Conservation (phyloP, 768 basidiomycete genomes). For the Boletus huronensis region DNA sequence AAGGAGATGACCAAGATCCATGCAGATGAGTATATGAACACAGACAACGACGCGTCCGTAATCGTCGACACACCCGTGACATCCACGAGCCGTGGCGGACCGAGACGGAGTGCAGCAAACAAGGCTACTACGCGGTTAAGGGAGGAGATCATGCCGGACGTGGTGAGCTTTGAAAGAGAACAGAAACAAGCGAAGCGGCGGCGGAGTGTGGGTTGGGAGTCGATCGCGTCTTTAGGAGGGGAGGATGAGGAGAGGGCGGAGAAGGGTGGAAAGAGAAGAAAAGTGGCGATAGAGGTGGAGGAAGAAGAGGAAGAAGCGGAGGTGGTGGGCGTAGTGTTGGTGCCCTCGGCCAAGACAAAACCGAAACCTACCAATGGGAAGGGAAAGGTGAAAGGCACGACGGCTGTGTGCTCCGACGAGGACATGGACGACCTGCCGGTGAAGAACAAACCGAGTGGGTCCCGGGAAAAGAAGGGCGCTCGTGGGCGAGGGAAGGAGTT, state of each 20-base stretch:
- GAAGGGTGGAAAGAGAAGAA: constrained; percentile 19
- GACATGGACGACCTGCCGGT: background rate
- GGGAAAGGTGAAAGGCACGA: constrained; percentile 2
- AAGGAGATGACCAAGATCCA: background rate
- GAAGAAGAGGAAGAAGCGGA: constrained; percentile 28
- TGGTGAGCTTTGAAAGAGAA: constrained; percentile 66
- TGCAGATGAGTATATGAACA: background rate
- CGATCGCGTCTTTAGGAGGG: background rate
- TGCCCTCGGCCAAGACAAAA: constrained; percentile 12
- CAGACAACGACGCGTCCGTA: constrained; percentile 8
- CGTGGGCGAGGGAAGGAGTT: constrained; percentile 3
- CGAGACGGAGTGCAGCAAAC: constrained; percentile 51
- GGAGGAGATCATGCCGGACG: constrained; percentile 71
- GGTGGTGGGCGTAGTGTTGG: constrained; percentile 16
- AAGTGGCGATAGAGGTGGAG: constrained; percentile 11
- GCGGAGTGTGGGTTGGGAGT: constrained; percentile 34
- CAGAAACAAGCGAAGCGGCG: constrained; percentile 40
- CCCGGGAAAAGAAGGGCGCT: constrained; percentile 12
- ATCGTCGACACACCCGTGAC: constrained; percentile 5
- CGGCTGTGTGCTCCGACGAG: constrained; percentile 1
- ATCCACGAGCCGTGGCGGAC: constrained; percentile 18
- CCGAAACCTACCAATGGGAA: constrained; percentile 8
- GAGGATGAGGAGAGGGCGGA: constrained; percentile 19
- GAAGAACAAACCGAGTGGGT: constrained; percentile 3
- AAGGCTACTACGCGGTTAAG: constrained; percentile 45